phyloP scores from a whole-genome alignment of 345 rosid species.

The Populus simonii region DNA sequence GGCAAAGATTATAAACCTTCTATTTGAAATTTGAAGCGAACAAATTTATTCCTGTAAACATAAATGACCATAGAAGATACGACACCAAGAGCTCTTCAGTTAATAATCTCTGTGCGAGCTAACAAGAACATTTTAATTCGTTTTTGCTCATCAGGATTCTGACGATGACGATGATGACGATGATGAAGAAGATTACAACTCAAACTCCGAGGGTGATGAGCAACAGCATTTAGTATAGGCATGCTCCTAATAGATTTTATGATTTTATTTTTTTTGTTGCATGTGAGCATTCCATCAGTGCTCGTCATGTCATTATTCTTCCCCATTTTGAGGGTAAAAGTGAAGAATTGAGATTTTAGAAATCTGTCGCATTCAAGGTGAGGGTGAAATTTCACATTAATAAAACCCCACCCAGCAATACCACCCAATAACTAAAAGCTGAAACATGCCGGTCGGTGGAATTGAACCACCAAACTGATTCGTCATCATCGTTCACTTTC shows the following conservation, averaged over 20 bases:
- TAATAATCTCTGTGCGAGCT: neutral
- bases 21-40: too few relatives aligned
- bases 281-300: conserved; percentile 12
- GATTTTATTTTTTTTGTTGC: neutral
- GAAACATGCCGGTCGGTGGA: neutral
- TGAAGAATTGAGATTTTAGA: neutral
- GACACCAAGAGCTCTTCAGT: neutral
- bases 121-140: neutral
- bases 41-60: too few relatives aligned
- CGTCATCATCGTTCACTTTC: neutral
- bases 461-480: neutral
- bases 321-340: neutral
- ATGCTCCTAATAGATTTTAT: neutral
- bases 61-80: too few relatives aligned
- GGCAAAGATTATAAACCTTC: too few relatives aligned
- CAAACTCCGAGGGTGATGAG: conserved; percentile 6
- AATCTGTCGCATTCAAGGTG: neutral
- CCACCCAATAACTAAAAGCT: conserved; percentile 9
- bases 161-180: conserved; percentile 30
- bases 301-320: conserved; percentile 17
- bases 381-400: neutral
- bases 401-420: neutral
- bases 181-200: neutral
- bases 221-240: conserved; percentile 7
- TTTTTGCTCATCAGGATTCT: conserved; percentile 19